phyloP scores from a whole-genome alignment of 495 filamentous ascomycete genomes.

The Neurospora sp. region DNA sequence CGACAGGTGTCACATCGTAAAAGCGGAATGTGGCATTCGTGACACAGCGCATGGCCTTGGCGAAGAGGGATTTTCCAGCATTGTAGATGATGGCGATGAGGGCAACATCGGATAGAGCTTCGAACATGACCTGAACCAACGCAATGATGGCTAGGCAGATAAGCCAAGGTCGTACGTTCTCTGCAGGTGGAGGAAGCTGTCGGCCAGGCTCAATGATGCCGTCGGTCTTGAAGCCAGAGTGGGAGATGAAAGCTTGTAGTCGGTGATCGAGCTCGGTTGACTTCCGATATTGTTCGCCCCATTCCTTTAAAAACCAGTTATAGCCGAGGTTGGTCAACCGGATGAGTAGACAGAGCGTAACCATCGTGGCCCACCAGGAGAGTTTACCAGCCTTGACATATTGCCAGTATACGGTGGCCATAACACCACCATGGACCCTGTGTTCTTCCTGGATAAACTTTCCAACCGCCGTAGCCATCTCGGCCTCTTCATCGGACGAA shows the following conservation, averaged over 20 bases:
- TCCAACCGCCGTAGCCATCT: constrained; percentile 42
- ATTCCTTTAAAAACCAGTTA: constrained; percentile 75
- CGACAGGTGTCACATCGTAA: constrained; percentile 77
- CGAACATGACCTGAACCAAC: constrained; percentile 43
- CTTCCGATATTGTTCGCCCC: constrained; percentile 63
- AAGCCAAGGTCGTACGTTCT: constrained; percentile 65
- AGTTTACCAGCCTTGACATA: constrained; percentile 71
- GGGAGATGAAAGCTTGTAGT: not conserved
- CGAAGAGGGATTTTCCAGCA: constrained; percentile 63
- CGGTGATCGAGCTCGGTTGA: not conserved
- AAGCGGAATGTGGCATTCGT: constrained; percentile 74
- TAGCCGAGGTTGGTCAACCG: constrained; percentile 50
- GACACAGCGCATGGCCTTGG: constrained; percentile 55
- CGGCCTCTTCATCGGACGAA: constrained; percentile 19
- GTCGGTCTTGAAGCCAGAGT: constrained; percentile 10
- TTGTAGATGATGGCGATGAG: constrained; percentile 64
- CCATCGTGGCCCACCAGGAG: constrained; percentile 55
- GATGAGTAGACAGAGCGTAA: constrained; percentile 47
- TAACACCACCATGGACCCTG: constrained; percentile 64
- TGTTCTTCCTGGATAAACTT: constrained; percentile 79
- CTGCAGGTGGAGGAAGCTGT: constrained; percentile 51
- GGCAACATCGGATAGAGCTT: constrained; percentile 44
- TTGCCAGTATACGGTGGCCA: constrained; percentile 65
- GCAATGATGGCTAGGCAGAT: constrained; percentile 53
- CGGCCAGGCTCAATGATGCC: constrained; percentile 33